phyloP scores from a whole-genome alignment of 2,329 filamentous ascomycete species.

The Paecilomyces fulvus region DNA sequence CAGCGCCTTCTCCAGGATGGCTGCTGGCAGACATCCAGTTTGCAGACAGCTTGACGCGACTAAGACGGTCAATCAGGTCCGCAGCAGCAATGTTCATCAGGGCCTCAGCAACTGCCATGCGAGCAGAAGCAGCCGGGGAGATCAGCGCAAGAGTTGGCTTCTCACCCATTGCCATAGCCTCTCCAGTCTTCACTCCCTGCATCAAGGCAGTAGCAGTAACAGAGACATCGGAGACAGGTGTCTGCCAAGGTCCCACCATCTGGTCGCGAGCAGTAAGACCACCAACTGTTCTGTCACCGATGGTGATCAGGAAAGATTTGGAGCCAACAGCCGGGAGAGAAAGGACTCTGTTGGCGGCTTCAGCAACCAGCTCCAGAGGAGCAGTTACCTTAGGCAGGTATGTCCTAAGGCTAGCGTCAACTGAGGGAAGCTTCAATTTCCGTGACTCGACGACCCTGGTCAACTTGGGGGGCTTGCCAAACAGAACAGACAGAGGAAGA shows the following conservation, averaged over 20 bases:
- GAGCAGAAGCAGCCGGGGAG: constrained; percentile 77
- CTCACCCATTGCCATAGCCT: constrained; percentile 98
- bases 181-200: constrained; percentile 65
- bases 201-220: constrained; percentile 80
- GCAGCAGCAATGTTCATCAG: constrained; percentile 88
- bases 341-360: constrained; percentile 75
- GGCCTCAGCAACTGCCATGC: constrained; percentile 93
- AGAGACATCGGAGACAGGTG: constrained; percentile 85
- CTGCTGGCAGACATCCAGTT: constrained; percentile 99
- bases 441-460: constrained; percentile 64
- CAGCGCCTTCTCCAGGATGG: constrained; percentile 85
- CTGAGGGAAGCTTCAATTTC: constrained; percentile 58
- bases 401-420: constrained; percentile 64
- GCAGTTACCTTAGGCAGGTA: constrained; percentile 53
- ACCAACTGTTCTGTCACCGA: constrained; percentile 85
- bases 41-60: constrained; percentile 77
- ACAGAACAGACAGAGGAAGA: constrained; percentile 78
- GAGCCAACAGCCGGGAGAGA: constrained; percentile 86
- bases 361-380: constrained; percentile 43
- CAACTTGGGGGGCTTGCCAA: constrained; percentile 79
- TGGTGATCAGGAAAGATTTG: constrained; percentile 95
- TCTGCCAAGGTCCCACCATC: constrained; percentile 95
- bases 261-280: constrained; percentile 84
- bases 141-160: constrained; percentile 84
- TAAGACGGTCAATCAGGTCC: constrained; percentile 62